Evolutionary conservation across 1,284 basidiomycete genomes (phyloP), one percentile per base, ranked within the genome.

Genomic region (Pseudozyma sp.): DNA sequence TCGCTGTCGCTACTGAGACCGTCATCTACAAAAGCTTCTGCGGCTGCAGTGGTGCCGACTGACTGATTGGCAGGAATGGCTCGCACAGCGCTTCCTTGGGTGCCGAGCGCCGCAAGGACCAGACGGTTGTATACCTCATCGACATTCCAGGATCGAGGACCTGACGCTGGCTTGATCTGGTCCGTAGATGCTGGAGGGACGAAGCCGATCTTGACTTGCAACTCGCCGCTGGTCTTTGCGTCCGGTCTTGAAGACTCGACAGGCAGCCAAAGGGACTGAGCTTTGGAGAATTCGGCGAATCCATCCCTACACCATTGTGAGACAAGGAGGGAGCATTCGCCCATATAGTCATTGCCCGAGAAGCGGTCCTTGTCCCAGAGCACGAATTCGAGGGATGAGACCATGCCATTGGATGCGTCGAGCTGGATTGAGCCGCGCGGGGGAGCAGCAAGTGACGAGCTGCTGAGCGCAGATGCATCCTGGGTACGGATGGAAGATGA

Each of bases 331-430:
- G 90, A 89, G 11, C 90, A 89, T 85, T 98, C 96, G 35, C 96
- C 96, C 52, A 98, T 89, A 86, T 97, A 98, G 64, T 97, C 95
- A 87, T 96, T 95, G 82, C 89, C 90, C 75, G 75, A 78, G 43
- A 77, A 71, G 52, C 85, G 77, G 82, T 96, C 95, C 87, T 93
- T 94, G 86, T 96, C 94, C 95, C 95, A 98, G 0, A 94, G 88
- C 36, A 97, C 91, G 50, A 94, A 88, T 84, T 97, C 94, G 52
- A 97, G 68, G 16, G 68, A 59, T 2, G 64, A 68, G 60, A 75
- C 72, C 42, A 67, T 65, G 36, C 60, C 72, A 40, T 75, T 75
- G 58, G 68, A 64, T 10, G 64, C 72, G 31, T 75, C 69, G 51
- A 78, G 68, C 34, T 69, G 71, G 35, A 78, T 75, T 9, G 68